Evolutionary conservation across 1,284 basidiomycete species (phyloP).

Genomic region (Leccinum ponderosum): DNA sequence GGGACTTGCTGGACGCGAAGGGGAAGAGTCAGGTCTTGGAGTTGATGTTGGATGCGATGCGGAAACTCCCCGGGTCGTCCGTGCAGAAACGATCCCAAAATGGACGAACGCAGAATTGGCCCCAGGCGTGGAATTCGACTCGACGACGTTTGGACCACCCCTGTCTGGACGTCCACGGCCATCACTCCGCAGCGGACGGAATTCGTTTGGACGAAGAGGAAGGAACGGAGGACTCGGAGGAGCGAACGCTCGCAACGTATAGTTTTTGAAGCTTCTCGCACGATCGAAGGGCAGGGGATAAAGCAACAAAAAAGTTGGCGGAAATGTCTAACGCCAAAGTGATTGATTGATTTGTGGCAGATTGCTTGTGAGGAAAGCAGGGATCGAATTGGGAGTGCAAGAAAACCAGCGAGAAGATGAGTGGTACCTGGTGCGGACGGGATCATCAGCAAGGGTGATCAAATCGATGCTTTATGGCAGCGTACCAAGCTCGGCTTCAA

Average conservation of each 20-base stretch:
- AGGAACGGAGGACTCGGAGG: no score
- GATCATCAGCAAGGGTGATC: conserved; percentile 3
- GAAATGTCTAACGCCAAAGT: conserved; percentile 90
- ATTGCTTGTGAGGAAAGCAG: conserved; percentile 65
- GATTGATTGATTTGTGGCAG: conserved; percentile 74
- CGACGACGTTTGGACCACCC: conserved; percentile 16
- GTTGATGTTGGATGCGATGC: conserved; percentile 4
- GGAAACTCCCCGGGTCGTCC: conserved; percentile 29
- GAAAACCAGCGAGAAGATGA: conserved; percentile 82
- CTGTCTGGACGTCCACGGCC: no score
- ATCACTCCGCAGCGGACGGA: no score
- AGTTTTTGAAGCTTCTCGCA: conserved; percentile 90
- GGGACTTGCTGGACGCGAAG: conserved; percentile 26
- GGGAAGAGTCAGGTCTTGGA: neutral
- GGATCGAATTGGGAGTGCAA: conserved; percentile 73
- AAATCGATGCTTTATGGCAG: conserved; percentile 1
- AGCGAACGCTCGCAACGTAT: conserved; percentile 77
- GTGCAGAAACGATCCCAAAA: conserved; percentile 37
- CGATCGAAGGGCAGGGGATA: conserved; percentile 77
- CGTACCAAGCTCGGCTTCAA: conserved; percentile 70
- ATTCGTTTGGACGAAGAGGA: no score
- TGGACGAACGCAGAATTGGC: conserved; percentile 31
- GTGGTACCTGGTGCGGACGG: conserved; percentile 66
- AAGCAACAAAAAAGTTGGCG: conserved; percentile 76
- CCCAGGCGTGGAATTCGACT: conserved; percentile 4